Base-by-base conservation (phyloP, 208 protist species). In the Porcisia hertigi region DNA sequence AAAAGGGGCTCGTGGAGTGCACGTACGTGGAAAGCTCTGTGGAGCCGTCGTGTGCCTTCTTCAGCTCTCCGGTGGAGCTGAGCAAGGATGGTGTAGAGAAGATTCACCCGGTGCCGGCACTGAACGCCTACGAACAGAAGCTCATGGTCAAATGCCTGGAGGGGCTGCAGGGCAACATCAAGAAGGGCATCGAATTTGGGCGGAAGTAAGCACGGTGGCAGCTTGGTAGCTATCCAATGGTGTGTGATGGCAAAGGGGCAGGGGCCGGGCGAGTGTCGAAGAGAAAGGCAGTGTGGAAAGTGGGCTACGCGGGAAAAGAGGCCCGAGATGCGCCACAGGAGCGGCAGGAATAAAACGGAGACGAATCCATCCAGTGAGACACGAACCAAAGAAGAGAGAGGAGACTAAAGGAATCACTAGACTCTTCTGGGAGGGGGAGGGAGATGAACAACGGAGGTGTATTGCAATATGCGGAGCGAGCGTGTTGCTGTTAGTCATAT, bases 111-210 rank as follows among this genome's bases (percentile, higher is more conserved):
- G 59, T 95, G 76, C 88, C 86, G 85, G 60, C 84, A 57, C 52
- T 95, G 45, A 91, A 82, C 71, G 69, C 64, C 54, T 92, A 88
- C 71, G 91, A 95, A 73, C 76, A 88, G 77, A 75, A 77, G 63
- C 81, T 93, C 53, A 62, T 98, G 55, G 88, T 93, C 60, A 88
- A 84, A 60, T 88, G 92, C 80, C 34, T 97, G 12, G 86, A 84
- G 41, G 93, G 97, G 9, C 84, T 98, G 49, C 71, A 95, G 76
- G 88, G 78, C 64, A 96, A 96, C 82, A 97, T 97, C 69, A 72
- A 83, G 25, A 97, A 97, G 82, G 95, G 93, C 36, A 43, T 91
- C 30, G 84, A 84, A 23, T 96, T 90, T 54, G 83, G 64, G 62
- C 73, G 57, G 58, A 57, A 75, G 73, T 82, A 75, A 74, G 36